These are phyloP conservation scores for Phlyctochytrium arcticum DNA, from an alignment of 192 early-diverging fungal genomes.

Conservation along the genomic window DNA sequence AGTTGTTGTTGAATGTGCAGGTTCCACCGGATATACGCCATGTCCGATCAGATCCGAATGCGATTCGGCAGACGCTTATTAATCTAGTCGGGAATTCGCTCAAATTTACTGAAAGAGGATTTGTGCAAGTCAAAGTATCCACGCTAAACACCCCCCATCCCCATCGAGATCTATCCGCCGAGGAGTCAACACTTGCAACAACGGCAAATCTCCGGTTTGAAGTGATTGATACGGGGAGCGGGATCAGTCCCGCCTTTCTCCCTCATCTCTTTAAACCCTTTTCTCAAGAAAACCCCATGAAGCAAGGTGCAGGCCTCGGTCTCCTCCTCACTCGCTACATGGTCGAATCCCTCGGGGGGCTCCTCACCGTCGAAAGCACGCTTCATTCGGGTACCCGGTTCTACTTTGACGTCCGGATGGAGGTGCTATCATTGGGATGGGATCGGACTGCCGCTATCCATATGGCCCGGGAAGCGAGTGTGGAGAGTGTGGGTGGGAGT, in stretches of 20 bases:
- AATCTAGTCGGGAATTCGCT: conserved; percentile 45
- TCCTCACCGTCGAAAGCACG: conserved; percentile 37
- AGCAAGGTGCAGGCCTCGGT: conserved; percentile 47
- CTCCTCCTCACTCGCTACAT: conserved; percentile 39
- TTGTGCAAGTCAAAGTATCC: conserved; percentile 40
- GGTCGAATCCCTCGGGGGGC: conserved; percentile 42
- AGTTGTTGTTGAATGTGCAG: conserved; percentile 7
- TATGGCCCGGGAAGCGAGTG: background rate
- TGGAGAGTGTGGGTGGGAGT: background rate
- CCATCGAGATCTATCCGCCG: too few species aligned
- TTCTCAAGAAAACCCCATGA: conserved; percentile 34
- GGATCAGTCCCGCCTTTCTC: background rate
- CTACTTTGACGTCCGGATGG: conserved; percentile 6
- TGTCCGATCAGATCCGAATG: conserved; percentile 26
- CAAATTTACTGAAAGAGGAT: conserved; percentile 49
- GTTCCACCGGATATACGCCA: background rate
- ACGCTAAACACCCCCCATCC: conserved; percentile 17
- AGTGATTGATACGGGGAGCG: background rate
- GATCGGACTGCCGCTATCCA: background rate
- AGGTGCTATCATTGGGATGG: background rate
- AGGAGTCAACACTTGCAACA: background rate
- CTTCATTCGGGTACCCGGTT: background rate
- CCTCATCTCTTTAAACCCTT: background rate
- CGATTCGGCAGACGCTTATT: conserved; percentile 33
- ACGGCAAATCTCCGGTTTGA: conserved; percentile 18